phyloP scores from a whole-genome alignment of 2,329 filamentous ascomycete species.

The Calonectria honghensis region DNA sequence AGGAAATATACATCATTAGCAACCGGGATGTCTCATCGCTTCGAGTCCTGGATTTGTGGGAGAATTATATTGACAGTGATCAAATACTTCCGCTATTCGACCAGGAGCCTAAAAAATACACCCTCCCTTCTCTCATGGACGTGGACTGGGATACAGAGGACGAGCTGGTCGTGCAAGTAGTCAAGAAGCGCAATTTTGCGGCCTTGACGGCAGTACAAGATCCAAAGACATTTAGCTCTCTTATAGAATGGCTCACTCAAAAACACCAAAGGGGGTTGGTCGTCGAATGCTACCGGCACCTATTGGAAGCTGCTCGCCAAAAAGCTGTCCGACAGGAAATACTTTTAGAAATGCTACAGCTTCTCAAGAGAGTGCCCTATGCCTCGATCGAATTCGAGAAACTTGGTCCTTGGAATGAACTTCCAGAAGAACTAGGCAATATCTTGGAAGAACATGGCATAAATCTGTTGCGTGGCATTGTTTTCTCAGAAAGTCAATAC shows the following conservation, averaged over 20 bases:
- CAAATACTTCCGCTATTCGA: neutral
- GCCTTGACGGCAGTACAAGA: neutral
- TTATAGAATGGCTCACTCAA: neutral
- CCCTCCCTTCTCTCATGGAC: neutral
- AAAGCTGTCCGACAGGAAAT: neutral
- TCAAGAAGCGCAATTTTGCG: neutral
- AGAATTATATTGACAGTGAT: slow-evolving; percentile 14
- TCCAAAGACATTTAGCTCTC: neutral
- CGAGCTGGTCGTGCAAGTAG: neutral
- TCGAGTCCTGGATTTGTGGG: slow-evolving; percentile 8
- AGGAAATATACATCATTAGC: slow-evolving; percentile 24
- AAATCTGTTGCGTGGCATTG: neutral
- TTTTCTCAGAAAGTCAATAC: slow-evolving; percentile 11
- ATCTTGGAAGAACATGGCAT: neutral
- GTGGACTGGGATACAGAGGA: neutral
- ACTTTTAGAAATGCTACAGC: neutral
- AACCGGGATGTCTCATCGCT: slow-evolving; percentile 8
- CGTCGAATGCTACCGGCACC: neutral
- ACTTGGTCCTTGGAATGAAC: neutral
- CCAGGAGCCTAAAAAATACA: neutral
- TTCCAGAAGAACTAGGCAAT: neutral
- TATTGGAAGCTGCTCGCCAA: neutral
- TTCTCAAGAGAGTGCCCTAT: slow-evolving; percentile 6
- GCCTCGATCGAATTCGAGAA: slow-evolving; percentile 14
- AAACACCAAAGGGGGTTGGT: neutral